Evolutionary conservation across 257 asterid genomes (phyloP), one percentile per base, ranked within the genome.

Genomic region (Handroanthus guayacan): DNA sequence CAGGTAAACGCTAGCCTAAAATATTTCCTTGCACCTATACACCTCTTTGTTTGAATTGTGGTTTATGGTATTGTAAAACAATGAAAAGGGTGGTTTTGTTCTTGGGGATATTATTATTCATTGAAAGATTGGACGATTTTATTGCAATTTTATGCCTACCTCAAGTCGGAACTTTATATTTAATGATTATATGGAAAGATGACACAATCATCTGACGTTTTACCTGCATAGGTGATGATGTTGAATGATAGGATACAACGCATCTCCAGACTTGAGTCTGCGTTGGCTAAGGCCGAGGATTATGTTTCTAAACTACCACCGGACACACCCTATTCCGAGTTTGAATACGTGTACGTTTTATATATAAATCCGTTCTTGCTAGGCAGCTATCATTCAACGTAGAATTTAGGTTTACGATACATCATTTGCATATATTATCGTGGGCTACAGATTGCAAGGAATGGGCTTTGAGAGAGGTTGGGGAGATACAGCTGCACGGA

Each of bases 381-480:
- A 16, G 44, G 39, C 25, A 45, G 57, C 12, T 70, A 14, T 57
- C 13, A 36, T 52, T 55, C n/a, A 43, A 39, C 70, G 18, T 50
- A 13, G 9, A 16, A 18, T 65, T 17, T 17, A 51, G 38, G 10
- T 34, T 38, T 34, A n/a, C 52, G 9, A 36, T n/a, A 39, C 52
- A 11, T 54, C 31, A 34, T 62, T 41, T 18, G 10, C 7, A 45
- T 58, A 62, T 58, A 36, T 56, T 18, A 45, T 48, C 14, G 16
- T 9, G 34, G 14, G 43, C 78, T 81, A 73, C 92, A 95, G 99
- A 62, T 86, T 95, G 84, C 99, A 95, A 82, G 99, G 88, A 74
- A 63, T 95, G 92, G 99, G 99, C 11, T 95, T 95, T 76, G 99
- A 95, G 91, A 89, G 95, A 78, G 99, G 99, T 52, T 95, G 98